A percentile compares a stretch with the other conserved stretches of the same genome.
Evolutionary conservation across 257 asterid genomes (phyloP).

Genomic region (Plantago ovata): DNA sequence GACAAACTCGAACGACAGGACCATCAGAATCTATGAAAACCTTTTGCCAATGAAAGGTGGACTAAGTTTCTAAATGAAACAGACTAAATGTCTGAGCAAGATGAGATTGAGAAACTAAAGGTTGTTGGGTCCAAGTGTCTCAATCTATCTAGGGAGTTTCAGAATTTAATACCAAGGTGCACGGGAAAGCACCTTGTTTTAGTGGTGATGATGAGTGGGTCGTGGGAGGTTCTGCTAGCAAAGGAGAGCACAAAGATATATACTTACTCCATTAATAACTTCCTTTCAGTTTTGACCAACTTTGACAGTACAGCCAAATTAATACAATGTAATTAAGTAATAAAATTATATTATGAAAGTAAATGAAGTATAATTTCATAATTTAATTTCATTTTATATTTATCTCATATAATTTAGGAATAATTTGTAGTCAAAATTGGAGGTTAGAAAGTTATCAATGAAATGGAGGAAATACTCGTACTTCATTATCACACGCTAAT

Average conservation of each 20-base stretch:
- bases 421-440: too few species aligned
- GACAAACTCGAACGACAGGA: conserved; percentile 82
- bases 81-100: conserved; percentile 36
- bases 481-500: too few species aligned
- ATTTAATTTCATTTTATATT: too few species aligned
- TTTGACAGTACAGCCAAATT: too few species aligned
- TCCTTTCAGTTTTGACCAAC: too few species aligned
- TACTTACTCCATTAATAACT: too few species aligned
- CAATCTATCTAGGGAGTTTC: conserved; percentile 69
- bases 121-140: conserved; percentile 67
- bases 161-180: conserved; percentile 86
- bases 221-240: conserved; percentile 88
- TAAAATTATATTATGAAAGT: too few species aligned
- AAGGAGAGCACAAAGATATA: conserved; percentile 98
- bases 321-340: too few species aligned
- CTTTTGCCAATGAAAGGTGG: conserved; percentile 69
- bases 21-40: conserved; percentile 70
- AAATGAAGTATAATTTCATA: too few species aligned
- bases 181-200: conserved; percentile 94
- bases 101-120: conserved; percentile 57
- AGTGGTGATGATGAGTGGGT: conserved; percentile 99
- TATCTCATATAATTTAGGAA: too few species aligned
- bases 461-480: too few species aligned
- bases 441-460: too few species aligned
- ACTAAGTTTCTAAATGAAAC: conserved; percentile 40